Evolutionary conservation across 176 grass and related monocot species (phyloP), one percentile per base, ranked within the genome.

Genomic region (Microstegium vimineum): DNA sequence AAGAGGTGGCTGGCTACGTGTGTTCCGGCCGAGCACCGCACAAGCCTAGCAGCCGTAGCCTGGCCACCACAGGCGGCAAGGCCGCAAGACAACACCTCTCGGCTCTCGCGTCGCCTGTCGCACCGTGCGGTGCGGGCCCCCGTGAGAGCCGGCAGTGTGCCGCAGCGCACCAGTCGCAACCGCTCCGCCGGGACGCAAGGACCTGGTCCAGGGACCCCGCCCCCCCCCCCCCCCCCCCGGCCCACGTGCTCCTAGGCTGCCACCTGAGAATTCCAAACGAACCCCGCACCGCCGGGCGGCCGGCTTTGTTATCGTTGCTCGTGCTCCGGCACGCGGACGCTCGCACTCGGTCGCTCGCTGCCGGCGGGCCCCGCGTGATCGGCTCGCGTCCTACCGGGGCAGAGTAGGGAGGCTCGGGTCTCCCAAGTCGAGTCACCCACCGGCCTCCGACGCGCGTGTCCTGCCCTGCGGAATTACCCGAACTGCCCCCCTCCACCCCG

Each of bases 391-490:
- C 3, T 15, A 41, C 40, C 40, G 40, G 42, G 40, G 10, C 2
- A 37, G 41, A 14, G 0, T 2, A 4, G 54, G 28, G 17, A 5
- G 1, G 32, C 25, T 56, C 77, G 64, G 62, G 76, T 74, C 32
- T 57, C 27, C 23, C 54, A 2, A 57, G 22, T 31, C 72, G 72
- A 87, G 62, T 36, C 77, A n/a, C 85, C 72, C 75, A 79, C 78
- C 79, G 85, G 79, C 26, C 68, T 22, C 81, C 84, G 84, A 81
- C 73, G 73, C 73, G 56, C 81, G 59, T 22, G 78, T 69, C 74
- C 27, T 20, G 42, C 38, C 12, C 34, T 10, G 43, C 17, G 51
- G 69, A 77, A 67, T 84, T 90, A 17, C 87, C 91, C 41, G 68
- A 92, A 73, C 33, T 78, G 43, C 83, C 84, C 61, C 10, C 43